Evolutionary conservation across 148 eudicot genomes (phyloP), one percentile per base, ranked within the genome.

Genomic region (Fagopyrum homotropicum): DNA sequence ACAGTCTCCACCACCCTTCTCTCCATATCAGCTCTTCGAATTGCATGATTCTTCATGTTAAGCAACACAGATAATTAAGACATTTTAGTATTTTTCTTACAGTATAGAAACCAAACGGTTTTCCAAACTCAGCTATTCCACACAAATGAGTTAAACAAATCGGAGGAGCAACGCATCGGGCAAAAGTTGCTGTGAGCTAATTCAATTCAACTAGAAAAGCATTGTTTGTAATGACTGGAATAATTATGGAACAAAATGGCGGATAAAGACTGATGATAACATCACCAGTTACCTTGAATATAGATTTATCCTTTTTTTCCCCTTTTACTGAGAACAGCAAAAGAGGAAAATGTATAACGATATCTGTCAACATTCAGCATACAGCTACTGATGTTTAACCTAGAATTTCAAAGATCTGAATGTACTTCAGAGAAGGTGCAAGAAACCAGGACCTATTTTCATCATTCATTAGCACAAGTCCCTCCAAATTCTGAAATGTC

Each of bases 21-120:
- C 84, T 86, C 86, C 89, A 95, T 74, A 81, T 95, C 91, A 84
- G 98, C 98, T 83, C 84, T 90, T 85, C 98, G 77, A 79, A 95
- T 84, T 75, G 96, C 96, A 90, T 95, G 98, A 82, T 95, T 95
- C 96, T 95, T 84, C 80, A 81, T 64, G 73, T 78, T 26, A 79
- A 71, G 72, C 10, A 56, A 45, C 78, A 66, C 46, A 66, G 47
- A 14, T 40, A 1, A 35, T 35, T 40, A 49, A 66, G 71, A 61
- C 68, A 26, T 26, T 9, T 63, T 10, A 29, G n/a, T 29, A 61
- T 9, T 61, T 61, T 12, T 66, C 46, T 35, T 57, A 57, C 30
- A 40, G 15, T 14, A 14, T 40, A 66, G 17, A 66, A 57, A 66
- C 71, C 19, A 40, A 12, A 35, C 19, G 35, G 45, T 5, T 40